These are phyloP conservation scores for Neurospora crassa DNA, from an alignment of 2,329 filamentous ascomycete genomes.

Conservation along the genomic window DNA sequence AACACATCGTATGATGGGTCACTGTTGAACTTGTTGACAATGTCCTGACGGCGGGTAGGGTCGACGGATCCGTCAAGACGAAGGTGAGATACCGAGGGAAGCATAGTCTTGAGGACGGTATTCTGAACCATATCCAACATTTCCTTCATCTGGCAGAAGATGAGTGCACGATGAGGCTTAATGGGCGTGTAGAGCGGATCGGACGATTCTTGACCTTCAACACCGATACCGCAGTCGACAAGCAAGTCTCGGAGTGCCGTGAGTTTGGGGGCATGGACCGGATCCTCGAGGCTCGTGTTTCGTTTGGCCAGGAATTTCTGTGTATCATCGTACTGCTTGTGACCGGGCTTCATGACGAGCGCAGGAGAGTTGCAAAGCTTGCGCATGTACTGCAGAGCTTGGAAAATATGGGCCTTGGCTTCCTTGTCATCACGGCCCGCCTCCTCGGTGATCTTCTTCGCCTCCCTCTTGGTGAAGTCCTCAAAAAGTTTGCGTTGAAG, in stretches of 20 bases:
- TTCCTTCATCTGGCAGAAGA: constrained; percentile 99
- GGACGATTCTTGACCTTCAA: constrained; percentile 52
- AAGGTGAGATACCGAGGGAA: constrained; percentile 88
- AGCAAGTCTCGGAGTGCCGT: constrained; percentile 81
- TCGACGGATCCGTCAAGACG: constrained; percentile 93
- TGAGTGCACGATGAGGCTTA: constrained; percentile 87
- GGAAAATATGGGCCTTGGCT: constrained; percentile 97
- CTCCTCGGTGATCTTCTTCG: constrained; percentile 76
- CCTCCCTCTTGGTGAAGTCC: constrained; percentile 89
- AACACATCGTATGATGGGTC: constrained; percentile 95
- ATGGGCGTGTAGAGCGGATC: constrained; percentile 68
- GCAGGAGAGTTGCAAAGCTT: constrained; percentile 98
- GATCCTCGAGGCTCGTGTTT: constrained; percentile 74
- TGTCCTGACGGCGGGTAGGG: constrained; percentile 87
- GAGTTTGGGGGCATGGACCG: constrained; percentile 84
- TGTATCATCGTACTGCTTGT: constrained; percentile 81
- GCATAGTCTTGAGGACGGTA: constrained; percentile 78
- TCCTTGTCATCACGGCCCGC: constrained; percentile 81
- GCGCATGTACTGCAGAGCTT: constrained; percentile 97
- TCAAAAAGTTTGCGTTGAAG: constrained; percentile 92
- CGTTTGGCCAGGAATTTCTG: constrained; percentile 71
- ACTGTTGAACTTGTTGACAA: constrained; percentile 98
- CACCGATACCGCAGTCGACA: constrained; percentile 96
- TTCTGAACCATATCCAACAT: constrained; percentile 99
- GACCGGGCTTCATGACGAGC: constrained; percentile 88